Base-by-base conservation (phyloP, 768 basidiomycete genomes). In the Cantharellus cinnabarinus region DNA sequence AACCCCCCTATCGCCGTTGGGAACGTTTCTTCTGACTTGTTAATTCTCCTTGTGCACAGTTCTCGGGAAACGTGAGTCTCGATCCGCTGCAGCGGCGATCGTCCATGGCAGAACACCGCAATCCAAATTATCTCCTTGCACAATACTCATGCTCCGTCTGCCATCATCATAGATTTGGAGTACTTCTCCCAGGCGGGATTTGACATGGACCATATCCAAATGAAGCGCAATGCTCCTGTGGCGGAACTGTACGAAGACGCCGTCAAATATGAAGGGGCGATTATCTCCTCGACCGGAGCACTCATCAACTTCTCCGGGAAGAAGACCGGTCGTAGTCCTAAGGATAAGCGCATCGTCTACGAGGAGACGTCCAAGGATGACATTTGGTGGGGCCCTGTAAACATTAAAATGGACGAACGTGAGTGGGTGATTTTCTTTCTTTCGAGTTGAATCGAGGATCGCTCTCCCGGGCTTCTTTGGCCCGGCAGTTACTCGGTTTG, bases 231-330 rank as follows among this genome's bases (percentile, higher is more conserved):
- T 64, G 89, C 89, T 1, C 78, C 89, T 29, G 81, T 83, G 50
- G 89, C 93, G 0, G 78, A 83, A 65, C 83, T 94, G 50, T 95
- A 95, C 73, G 95, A 99, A 69, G 95, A 99, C 66, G 95, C 95
- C 66, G 83, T 98, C 74, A 83, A 89, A 65, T 94, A 97, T 72
- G 95, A 99, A 69, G 94, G 94, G 60, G 95, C 95, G 66, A 88
- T 99, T 75, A 86, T 99, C 73, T 93, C 95, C 58, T 82, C 87
- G 39, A 87, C 83, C 3, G 95, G 95, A 57, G 91, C 95, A 20
- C 76, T 99, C 66, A 99, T 99, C 82, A 99, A 99, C 79, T 99
- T 98, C 67, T 95, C 91, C 5, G 95, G 95, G 38, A 98, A 97
- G 78, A 99, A 99, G 78, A 98, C 95, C 2, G 95, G 95, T 59